Evolutionary conservation across 163 green algal genomes (phyloP).

Genomic region (Chloroidium sp.): DNA sequence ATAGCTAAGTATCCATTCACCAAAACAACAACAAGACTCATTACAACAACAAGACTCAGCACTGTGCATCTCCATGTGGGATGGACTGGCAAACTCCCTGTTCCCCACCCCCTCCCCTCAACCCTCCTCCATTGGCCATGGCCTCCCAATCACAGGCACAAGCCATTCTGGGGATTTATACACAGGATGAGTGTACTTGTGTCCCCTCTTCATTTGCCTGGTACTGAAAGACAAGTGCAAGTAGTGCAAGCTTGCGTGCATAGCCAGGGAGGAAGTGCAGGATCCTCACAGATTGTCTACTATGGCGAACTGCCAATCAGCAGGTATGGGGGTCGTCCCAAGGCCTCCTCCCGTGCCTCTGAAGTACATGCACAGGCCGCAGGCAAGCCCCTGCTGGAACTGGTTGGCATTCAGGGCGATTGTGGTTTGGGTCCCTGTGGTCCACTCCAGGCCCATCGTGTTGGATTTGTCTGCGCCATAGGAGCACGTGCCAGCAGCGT

Average conservation of each 20-base stretch:
- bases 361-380: slow-evolving; percentile 27
- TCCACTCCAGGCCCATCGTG: slow-evolving; percentile 16
- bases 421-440: slow-evolving; percentile 8
- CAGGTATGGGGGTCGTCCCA: slow-evolving; percentile 18
- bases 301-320: slow-evolving; percentile 7
- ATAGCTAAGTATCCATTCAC: no score
- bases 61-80: no score
- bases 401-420: slow-evolving; percentile 27
- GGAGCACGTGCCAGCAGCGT: slow-evolving; percentile 22
- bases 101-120: not conserved
- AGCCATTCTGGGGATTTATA: no score
- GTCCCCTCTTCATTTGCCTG: no score
- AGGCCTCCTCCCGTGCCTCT: slow-evolving; percentile 14
- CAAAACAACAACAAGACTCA: no score
- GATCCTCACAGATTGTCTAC: slow-evolving; percentile 7
- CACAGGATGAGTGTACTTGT: no score
- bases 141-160: no score
- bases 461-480: slow-evolving; percentile 20
- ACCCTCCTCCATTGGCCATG: not conserved
- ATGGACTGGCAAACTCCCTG: no score
- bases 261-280: not conserved
- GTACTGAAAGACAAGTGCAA: no score
- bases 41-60: no score
- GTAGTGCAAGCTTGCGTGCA: no score
- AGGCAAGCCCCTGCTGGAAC: slow-evolving; percentile 10